phyloP scores from a whole-genome alignment of 2,329 filamentous ascomycete species.

The Neoscytalidium dimidiatum region DNA sequence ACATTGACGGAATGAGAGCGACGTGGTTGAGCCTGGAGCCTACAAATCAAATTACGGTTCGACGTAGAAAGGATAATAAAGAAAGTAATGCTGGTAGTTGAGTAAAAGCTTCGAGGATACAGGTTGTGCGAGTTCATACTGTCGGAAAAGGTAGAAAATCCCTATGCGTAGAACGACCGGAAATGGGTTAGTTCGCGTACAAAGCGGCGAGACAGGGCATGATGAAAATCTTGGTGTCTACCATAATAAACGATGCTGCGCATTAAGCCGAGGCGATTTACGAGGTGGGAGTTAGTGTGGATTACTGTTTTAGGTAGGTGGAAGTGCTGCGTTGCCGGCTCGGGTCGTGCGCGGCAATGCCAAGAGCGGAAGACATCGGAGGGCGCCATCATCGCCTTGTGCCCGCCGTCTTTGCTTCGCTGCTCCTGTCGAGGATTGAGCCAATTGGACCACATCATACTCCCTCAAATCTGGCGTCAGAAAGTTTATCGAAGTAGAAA shows the following conservation, averaged over 20 bases:
- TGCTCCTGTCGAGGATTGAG: background rate
- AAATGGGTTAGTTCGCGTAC: too few species aligned
- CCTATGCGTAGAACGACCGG: too few species aligned
- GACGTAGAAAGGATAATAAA: too few species aligned
- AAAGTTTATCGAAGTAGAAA: background rate
- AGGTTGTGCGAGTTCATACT: too few species aligned
- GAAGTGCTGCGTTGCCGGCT: background rate
- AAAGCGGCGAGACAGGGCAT: too few species aligned
- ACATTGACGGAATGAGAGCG: too few species aligned
- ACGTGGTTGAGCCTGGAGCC: too few species aligned
- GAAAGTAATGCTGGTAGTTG: too few species aligned
- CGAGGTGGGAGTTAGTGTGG: background rate
- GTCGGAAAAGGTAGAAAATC: too few species aligned
- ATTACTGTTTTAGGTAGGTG: background rate
- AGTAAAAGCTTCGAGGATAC: too few species aligned
- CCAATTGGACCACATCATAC: too few species aligned
- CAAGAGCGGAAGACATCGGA: background rate
- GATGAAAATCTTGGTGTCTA: background rate
- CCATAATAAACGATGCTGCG: background rate
- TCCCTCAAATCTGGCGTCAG: background rate
- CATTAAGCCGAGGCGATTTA: background rate
- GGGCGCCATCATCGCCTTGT: background rate
- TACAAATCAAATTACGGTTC: too few species aligned
- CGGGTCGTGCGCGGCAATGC: background rate
- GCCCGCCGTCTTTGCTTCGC: background rate